These are phyloP conservation scores for Keithomyces neogunnii DNA, from an alignment of 2,329 filamentous ascomycete genomes.

Conservation along the genomic window DNA sequence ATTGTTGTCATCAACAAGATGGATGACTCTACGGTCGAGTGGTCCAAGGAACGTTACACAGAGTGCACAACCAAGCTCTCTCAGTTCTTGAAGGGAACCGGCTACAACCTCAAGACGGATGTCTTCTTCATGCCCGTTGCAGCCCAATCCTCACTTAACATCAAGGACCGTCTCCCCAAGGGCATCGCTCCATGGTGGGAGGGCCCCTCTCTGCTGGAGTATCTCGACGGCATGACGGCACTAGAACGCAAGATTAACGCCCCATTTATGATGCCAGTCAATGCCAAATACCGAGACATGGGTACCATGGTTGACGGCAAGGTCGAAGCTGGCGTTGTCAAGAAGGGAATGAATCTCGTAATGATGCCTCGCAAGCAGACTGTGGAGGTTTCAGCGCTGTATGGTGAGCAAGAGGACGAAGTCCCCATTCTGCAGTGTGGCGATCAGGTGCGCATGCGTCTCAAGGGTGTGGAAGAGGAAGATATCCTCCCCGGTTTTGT, in stretches of 20 bases:
- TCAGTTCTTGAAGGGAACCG: slow-evolving; percentile 82
- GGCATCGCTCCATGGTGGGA: slow-evolving; percentile 74
- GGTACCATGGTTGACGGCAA: slow-evolving; percentile 97
- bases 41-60: slow-evolving; percentile 86
- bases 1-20: slow-evolving; percentile 98
- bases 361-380: slow-evolving; percentile 94
- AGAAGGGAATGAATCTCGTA: slow-evolving; percentile 76
- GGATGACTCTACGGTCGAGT: slow-evolving; percentile 94
- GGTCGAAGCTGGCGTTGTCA: slow-evolving; percentile 88
- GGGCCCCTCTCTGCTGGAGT: slow-evolving; percentile 86
- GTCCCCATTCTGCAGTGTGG: slow-evolving; percentile 74
- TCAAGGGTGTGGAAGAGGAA: slow-evolving; percentile 95
- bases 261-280: slow-evolving; percentile 98
- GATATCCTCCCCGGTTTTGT: slow-evolving; percentile 94
- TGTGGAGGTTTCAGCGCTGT: slow-evolving; percentile 75
- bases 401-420: slow-evolving; percentile 95
- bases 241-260: slow-evolving; percentile 94
- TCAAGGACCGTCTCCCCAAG: slow-evolving; percentile 80
- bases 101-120: slow-evolving; percentile 90
- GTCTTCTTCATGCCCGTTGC: slow-evolving; percentile 95
- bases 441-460: slow-evolving; percentile 86
- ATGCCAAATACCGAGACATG: slow-evolving; percentile 94
- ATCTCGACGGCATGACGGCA: slow-evolving; percentile 86
- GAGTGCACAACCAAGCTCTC: slow-evolving; percentile 87
- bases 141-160: slow-evolving; percentile 74